A percentile compares a stretch with the other conserved stretches of the same genome.
Evolutionary conservation across 768 basidiomycete genomes (phyloP).

Genomic region (Amanita subjunquillea): DNA sequence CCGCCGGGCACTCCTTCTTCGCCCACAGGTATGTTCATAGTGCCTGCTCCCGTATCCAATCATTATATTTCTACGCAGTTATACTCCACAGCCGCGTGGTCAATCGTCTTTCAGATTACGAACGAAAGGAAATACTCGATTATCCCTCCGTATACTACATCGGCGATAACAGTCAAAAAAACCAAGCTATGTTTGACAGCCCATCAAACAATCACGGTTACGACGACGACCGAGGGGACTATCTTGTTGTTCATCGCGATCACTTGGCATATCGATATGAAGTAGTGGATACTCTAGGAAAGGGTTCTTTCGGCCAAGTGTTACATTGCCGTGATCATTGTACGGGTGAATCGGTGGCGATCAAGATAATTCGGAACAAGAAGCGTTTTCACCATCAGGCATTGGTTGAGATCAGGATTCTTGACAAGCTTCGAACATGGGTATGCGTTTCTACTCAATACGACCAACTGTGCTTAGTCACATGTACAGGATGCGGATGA

Average conservation of each 20-base stretch:
- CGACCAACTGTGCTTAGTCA: not conserved
- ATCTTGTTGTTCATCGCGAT: conserved; percentile 80
- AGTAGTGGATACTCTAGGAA: conserved; percentile 84
- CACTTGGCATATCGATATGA: conserved; percentile 98
- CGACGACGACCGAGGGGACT: conserved; percentile 97
- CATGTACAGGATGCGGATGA: conserved; percentile 79
- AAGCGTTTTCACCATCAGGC: conserved; percentile 98
- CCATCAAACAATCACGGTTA: conserved; percentile 86
- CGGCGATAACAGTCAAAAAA: conserved; percentile 77
- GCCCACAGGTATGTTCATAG: conserved; percentile 50
- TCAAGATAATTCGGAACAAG: conserved; percentile 99
- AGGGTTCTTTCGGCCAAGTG: conserved; percentile 98
- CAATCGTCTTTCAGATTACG: conserved; percentile 75
- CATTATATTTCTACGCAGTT: conserved; percentile 25
- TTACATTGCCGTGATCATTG: conserved; percentile 91
- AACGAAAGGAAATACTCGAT: conserved; percentile 86
- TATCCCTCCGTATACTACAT: conserved; percentile 76
- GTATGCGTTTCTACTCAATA: conserved; percentile 33
- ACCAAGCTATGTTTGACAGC: conserved; percentile 61
- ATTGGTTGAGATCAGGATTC: conserved; percentile 96
- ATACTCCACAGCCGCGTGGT: conserved; percentile 57
- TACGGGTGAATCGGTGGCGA: conserved; percentile 92
- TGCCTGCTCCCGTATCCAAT: not conserved
- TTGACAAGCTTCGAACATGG: conserved; percentile 97
- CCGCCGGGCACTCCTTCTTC: conserved; percentile 55